phyloP scores from a whole-genome alignment of 805 yeast species.

The Nakazawaea anatomiae region DNA sequence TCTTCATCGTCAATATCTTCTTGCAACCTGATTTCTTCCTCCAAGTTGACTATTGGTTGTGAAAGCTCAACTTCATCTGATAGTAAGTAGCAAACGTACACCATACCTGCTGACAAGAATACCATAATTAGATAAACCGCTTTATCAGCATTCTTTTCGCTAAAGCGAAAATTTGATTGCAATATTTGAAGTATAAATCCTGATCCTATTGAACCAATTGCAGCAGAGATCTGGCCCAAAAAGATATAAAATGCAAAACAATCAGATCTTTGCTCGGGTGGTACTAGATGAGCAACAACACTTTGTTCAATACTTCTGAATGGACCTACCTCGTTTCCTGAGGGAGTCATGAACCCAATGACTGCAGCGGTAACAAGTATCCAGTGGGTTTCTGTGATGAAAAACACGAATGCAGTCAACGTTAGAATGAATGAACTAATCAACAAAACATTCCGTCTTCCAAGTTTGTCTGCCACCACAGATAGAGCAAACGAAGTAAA shows the following conservation, averaged over 20 bases:
- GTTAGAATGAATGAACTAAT: slow-evolving; percentile 36
- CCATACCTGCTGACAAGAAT: slow-evolving; percentile 14
- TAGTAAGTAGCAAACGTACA: slow-evolving; percentile 19
- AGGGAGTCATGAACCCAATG: slow-evolving; percentile 49
- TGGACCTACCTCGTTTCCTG: slow-evolving; percentile 58
- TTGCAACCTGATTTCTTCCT: not conserved
- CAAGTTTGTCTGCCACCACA: slow-evolving; percentile 38
- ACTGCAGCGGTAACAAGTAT: slow-evolving; percentile 33
- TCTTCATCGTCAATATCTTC: slow-evolving; percentile 7
- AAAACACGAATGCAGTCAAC: slow-evolving; percentile 36
- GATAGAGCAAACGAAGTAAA: slow-evolving; percentile 40
- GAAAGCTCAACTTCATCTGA: slow-evolving; percentile 5
- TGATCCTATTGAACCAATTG: slow-evolving; percentile 37
- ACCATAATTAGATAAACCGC: slow-evolving; percentile 21
- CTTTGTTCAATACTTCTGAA: slow-evolving; percentile 54
- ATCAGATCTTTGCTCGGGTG: slow-evolving; percentile 39
- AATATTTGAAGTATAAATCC: slow-evolving; percentile 27
- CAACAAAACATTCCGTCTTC: slow-evolving; percentile 35
- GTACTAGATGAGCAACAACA: slow-evolving; percentile 40
- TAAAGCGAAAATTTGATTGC: slow-evolving; percentile 15
- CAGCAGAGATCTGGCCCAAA: slow-evolving; percentile 40
- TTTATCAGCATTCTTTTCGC: slow-evolving; percentile 23
- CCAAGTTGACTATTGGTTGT: not conserved
- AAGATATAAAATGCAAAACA: slow-evolving; percentile 54
- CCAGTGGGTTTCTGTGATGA: slow-evolving; percentile 24